Conservation (phyloP, 345 rosid genomes). For the Citrus cavaleriei region DNA sequence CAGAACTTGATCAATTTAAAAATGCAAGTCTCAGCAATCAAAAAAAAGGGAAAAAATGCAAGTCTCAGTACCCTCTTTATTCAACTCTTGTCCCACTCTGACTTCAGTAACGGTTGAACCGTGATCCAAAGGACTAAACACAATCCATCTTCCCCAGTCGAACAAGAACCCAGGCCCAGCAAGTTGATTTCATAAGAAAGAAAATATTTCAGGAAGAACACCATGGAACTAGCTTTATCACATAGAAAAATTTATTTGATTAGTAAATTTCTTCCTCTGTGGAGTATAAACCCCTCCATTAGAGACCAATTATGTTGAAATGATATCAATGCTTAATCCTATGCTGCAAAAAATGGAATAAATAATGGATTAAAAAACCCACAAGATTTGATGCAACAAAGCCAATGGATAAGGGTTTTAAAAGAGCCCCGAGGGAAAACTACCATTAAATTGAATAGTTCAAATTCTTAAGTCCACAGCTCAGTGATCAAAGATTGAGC, state of each 20-base stretch:
- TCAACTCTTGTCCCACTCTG: background rate
- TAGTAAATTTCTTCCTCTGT: no score
- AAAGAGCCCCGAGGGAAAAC: background rate
- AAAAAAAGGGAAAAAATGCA: background rate
- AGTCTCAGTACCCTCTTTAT: background rate
- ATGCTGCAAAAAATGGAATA: background rate
- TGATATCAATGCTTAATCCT: background rate
- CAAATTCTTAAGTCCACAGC: background rate
- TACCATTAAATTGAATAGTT: background rate
- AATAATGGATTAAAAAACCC: background rate
- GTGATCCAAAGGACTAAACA: background rate
- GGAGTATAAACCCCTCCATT: background rate
- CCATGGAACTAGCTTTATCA: background rate
- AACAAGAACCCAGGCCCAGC: background rate
- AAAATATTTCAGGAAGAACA: background rate
- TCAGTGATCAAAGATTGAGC: background rate
- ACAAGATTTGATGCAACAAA: background rate
- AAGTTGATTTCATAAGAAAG: background rate
- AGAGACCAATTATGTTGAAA: background rate
- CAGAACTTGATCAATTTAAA: background rate
- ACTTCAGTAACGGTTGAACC: background rate
- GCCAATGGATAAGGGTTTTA: background rate
- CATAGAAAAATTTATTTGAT: background rate
- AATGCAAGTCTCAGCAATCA: background rate
- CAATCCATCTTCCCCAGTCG: background rate